Conservation (phyloP, 2,329 filamentous ascomycete genomes). For the Calonectria henricotiae region DNA sequence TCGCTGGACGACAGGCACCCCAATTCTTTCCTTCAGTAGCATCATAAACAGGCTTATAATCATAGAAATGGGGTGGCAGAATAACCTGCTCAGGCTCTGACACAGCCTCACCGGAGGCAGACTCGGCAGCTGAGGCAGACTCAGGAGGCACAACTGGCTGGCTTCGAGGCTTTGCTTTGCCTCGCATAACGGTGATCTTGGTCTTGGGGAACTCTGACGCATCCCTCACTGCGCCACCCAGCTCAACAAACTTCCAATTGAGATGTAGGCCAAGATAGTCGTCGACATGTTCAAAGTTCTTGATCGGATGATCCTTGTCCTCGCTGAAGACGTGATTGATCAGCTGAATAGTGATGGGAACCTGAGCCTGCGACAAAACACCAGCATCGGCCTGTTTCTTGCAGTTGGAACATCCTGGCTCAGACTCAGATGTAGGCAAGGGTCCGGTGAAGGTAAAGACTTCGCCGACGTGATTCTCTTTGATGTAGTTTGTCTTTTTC, state of each 20-base stretch:
- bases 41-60: not conserved
- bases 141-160: not conserved
- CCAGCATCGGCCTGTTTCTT: constrained; percentile 1
- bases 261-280: constrained; percentile 29
- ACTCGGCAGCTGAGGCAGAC: not conserved
- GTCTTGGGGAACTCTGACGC: constrained; percentile 1
- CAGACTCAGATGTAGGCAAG: not conserved
- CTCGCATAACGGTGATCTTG: constrained; percentile 4
- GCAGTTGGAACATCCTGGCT: not conserved
- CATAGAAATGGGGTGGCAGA: not conserved
- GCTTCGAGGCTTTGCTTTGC: not conserved
- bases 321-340: constrained; percentile 15
- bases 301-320: not conserved
- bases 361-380: constrained; percentile 16
- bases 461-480: constrained; percentile 5
- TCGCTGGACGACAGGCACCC: too few species aligned
- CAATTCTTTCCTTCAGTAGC: not conserved
- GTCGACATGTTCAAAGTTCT: constrained; percentile 10
- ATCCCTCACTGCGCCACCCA: not conserved
- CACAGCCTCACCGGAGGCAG: not conserved
- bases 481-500: not conserved
- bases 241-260: constrained; percentile 22
- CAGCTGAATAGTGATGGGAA: constrained; percentile 24
- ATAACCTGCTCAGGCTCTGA: not conserved
- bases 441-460: constrained; percentile 16